Conservation (phyloP, 2,329 filamentous ascomycete species). For the Endothia cerciana region DNA sequence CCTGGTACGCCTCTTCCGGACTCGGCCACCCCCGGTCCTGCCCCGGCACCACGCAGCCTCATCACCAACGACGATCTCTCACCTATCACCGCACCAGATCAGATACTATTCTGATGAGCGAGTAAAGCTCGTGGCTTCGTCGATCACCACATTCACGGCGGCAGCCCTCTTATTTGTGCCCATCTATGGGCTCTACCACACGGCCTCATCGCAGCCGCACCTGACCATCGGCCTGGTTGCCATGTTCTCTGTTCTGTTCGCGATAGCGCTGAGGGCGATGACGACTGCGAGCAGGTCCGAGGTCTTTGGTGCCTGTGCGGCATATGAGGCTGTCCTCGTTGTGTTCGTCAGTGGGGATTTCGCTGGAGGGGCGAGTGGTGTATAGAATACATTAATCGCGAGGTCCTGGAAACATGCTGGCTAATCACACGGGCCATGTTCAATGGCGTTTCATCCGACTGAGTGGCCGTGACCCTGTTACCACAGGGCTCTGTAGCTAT, state of each 20-base stretch:
- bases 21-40: neutral
- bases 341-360: conserved; percentile 25
- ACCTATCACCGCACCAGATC: neutral
- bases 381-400: too few species aligned
- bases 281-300: conserved; percentile 24
- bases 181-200: conserved; percentile 20
- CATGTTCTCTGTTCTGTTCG: conserved; percentile 21
- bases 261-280: conserved; percentile 18
- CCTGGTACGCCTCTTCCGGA: conserved; percentile 4
- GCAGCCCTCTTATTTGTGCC: conserved; percentile 14
- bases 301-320: conserved; percentile 25
- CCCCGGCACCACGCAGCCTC: neutral
- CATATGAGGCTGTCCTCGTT: conserved; percentile 23
- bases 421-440: too few species aligned
- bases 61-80: neutral
- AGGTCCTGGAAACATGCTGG: too few species aligned
- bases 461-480: too few species aligned
- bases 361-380: neutral
- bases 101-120: conserved; percentile 6
- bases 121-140: neutral
- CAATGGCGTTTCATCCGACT: too few species aligned
- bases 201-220: neutral
- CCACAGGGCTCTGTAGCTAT: too few species aligned
- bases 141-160: conserved; percentile 7
- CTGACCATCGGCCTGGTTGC: conserved; percentile 25